Conservation (phyloP, 2,329 filamentous ascomycete species). For the Epichloe hybrida region DNA sequence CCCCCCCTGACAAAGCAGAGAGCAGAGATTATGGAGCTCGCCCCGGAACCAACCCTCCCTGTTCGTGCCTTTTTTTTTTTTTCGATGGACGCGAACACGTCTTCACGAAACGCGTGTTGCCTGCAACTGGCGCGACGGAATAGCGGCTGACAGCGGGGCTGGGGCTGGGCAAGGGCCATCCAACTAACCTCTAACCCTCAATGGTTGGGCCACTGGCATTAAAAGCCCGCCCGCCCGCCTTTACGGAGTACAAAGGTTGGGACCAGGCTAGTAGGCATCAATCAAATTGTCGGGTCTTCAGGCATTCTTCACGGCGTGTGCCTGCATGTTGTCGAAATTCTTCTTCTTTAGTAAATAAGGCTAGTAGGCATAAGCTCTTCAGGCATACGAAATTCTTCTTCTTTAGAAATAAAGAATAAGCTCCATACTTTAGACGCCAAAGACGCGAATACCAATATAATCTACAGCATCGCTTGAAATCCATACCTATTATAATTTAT, state of each 20-base stretch:
- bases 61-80: neutral
- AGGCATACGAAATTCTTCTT: too few relatives aligned
- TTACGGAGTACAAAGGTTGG: neutral
- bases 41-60: neutral
- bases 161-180: neutral
- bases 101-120: constrained; percentile 5
- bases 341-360: too few relatives aligned
- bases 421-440: too few relatives aligned
- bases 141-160: neutral
- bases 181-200: neutral
- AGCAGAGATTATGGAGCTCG: neutral
- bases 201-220: neutral
- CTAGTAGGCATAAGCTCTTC: too few relatives aligned
- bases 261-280: too few relatives aligned
- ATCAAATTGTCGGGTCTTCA: neutral
- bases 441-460: too few relatives aligned
- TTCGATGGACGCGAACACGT: constrained; percentile 6
- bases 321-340: too few relatives aligned
- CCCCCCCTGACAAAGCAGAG: neutral
- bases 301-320: neutral
- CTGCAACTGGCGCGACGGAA: neutral
- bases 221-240: neutral
- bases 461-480: neutral
- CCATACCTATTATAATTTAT: neutral
- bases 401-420: too few relatives aligned